Evolutionary conservation across 2,329 filamentous ascomycete species (phyloP).

Genomic region (Ascochyta pisi): DNA sequence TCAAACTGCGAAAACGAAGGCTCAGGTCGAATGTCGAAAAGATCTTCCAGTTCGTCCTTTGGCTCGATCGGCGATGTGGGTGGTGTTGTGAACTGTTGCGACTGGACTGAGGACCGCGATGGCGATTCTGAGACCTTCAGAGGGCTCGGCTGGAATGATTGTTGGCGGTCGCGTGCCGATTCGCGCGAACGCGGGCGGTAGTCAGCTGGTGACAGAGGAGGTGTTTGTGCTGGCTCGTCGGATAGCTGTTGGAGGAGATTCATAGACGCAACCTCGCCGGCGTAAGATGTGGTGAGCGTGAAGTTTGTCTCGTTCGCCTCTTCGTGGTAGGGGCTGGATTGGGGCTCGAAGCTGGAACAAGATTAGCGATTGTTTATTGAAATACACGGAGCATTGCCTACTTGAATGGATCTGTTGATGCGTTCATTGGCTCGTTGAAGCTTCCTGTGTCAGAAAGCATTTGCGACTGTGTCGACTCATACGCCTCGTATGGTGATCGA

Average conservation of each 20-base stretch:
- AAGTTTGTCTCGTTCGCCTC: conserved; percentile 31
- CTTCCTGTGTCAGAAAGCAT: conserved; percentile 32
- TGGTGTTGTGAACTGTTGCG: conserved; percentile 48
- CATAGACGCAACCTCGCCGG: conserved; percentile 40
- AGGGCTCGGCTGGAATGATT: conserved; percentile 31
- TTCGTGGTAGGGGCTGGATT: conserved; percentile 40
- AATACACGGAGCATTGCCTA: conserved; percentile 17
- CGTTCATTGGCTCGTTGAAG: conserved; percentile 39
- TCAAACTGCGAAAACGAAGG: conserved; percentile 47
- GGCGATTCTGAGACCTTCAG: conserved; percentile 42
- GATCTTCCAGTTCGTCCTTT: conserved; percentile 44
- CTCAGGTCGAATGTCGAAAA: conserved; percentile 43
- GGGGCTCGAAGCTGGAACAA: conserved; percentile 36
- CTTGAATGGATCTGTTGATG: conserved; percentile 44
- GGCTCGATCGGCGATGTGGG: conserved; percentile 45
- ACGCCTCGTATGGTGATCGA: conserved; percentile 37
- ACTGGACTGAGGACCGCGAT: conserved; percentile 44
- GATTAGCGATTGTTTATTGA: conserved; percentile 23
- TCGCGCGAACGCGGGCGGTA: conserved; percentile 35
- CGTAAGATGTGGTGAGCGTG: conserved; percentile 37
- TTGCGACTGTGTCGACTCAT: conserved; percentile 32
- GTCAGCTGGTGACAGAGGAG: conserved; percentile 48
- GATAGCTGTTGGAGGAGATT: conserved; percentile 47
- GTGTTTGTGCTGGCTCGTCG: conserved; percentile 41
- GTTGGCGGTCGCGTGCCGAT: conserved; percentile 27